These are phyloP conservation scores for Penicillium ochrochloron DNA, from an alignment of 495 filamentous ascomycete genomes.

Conservation along the genomic window DNA sequence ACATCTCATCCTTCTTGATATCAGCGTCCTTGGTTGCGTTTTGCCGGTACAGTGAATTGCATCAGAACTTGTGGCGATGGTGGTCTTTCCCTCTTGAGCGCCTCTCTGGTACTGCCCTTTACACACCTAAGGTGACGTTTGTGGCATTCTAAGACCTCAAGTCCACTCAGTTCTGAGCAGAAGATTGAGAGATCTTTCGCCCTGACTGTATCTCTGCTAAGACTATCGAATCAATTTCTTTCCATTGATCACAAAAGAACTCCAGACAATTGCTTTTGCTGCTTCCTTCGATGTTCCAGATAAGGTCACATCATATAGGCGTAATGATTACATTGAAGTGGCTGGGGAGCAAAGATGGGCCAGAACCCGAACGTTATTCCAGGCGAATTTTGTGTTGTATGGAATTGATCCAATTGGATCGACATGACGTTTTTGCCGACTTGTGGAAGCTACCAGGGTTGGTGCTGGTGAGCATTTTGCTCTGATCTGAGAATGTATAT, in stretches of 20 bases:
- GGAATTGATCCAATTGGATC: background rate
- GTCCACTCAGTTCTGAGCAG: background rate
- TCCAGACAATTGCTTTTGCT: background rate
- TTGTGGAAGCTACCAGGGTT: no score
- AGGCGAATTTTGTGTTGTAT: background rate
- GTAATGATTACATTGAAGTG: background rate
- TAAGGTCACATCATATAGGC: background rate
- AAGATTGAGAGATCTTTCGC: background rate
- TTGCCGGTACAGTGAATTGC: conserved; percentile 21
- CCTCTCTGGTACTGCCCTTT: conserved; percentile 19
- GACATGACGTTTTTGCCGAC: background rate
- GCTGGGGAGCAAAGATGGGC: background rate
- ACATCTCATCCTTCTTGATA: conserved; percentile 27
- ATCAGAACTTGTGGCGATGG: conserved; percentile 25
- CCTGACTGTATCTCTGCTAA: conserved; percentile 26
- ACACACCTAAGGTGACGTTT: conserved; percentile 21
- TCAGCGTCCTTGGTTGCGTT: conserved; percentile 25
- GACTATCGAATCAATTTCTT: background rate
- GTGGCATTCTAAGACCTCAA: conserved; percentile 18
- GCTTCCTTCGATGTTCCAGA: background rate
- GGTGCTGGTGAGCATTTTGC: no score
- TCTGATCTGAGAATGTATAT: no score
- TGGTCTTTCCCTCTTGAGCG: conserved; percentile 31
- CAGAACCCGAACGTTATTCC: background rate
- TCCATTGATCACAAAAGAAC: background rate